A percentile compares a stretch with the other conserved stretches of the same genome.
Conservation (phyloP, 805 yeast species). For the Schizosaccharomyces lindneri region DNA sequence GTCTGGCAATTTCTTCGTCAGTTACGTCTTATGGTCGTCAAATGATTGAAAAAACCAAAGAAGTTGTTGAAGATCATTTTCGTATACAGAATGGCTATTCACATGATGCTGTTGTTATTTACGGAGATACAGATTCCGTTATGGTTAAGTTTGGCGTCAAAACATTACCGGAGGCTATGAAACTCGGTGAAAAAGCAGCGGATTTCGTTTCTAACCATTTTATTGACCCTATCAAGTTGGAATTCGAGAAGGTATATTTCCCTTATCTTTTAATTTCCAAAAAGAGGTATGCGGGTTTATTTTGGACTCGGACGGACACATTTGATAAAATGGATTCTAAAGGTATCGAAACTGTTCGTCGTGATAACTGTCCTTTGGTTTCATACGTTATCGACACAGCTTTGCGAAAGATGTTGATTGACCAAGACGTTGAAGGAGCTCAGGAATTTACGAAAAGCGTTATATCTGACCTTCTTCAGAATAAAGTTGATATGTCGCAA, state of each 20-base stretch:
- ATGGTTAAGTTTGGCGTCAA: slow-evolving; percentile 88
- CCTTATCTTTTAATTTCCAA: slow-evolving; percentile 87
- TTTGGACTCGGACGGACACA: slow-evolving; percentile 82
- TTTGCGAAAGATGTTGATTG: slow-evolving; percentile 59
- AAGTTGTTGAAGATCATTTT: slow-evolving; percentile 59
- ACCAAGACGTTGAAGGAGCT: slow-evolving; percentile 67
- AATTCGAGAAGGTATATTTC: slow-evolving; percentile 86
- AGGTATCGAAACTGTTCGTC: slow-evolving; percentile 92
- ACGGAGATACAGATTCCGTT: slow-evolving; percentile 98
- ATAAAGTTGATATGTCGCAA: slow-evolving; percentile 76
- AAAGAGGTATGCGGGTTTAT: slow-evolving; percentile 89
- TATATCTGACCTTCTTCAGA: slow-evolving; percentile 73
- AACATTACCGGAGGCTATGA: slow-evolving; percentile 67
- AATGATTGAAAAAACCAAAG: slow-evolving; percentile 84
- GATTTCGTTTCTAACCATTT: slow-evolving; percentile 55
- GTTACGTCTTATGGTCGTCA: slow-evolving; percentile 88
- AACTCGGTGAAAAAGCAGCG: slow-evolving; percentile 85
- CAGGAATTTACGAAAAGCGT: slow-evolving; percentile 63
- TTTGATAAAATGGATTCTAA: slow-evolving; percentile 94
- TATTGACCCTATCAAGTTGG: slow-evolving; percentile 70
- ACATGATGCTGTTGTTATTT: slow-evolving; percentile 73
- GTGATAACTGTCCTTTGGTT: slow-evolving; percentile 89
- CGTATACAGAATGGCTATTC: slow-evolving; percentile 57
- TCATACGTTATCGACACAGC: slow-evolving; percentile 87
- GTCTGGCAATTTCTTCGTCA: slow-evolving; percentile 85